Percentiles rank a stretch among this genome's conserved stretches.
These are phyloP conservation scores for Saccharum officinarum DNA, from an alignment of 176 grass and related monocot genomes.

Conservation along the genomic window DNA sequence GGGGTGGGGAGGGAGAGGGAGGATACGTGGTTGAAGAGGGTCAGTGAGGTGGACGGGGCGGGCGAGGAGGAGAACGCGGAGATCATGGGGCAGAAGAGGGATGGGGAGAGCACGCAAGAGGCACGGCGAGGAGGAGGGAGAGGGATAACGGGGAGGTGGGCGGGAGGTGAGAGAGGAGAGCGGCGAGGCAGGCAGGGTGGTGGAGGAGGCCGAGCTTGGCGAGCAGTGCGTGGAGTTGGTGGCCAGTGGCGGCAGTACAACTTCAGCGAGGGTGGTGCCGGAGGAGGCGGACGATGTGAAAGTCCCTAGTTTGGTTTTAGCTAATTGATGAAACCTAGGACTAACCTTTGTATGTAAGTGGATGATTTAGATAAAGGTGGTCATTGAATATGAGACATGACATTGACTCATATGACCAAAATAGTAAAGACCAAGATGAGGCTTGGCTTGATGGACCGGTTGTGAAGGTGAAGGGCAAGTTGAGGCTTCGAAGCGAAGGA, in stretches of 20 bases:
- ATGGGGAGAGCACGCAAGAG: conserved; percentile 23
- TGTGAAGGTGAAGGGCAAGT: too few species aligned
- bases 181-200: conserved; percentile 30
- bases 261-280: conserved; percentile 20
- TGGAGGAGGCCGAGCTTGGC: conserved; percentile 53
- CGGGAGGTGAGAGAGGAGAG: conserved; percentile 52
- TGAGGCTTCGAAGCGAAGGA: too few species aligned
- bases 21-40: conserved; percentile 48
- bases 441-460: too few species aligned
- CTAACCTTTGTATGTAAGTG: too few species aligned
- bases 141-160: conserved; percentile 46
- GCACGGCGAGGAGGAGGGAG: conserved; percentile 43
- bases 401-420: too few species aligned
- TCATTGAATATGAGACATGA: too few species aligned
- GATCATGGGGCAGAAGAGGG: conserved; percentile 56
- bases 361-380: too few species aligned
- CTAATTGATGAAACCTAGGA: too few species aligned
- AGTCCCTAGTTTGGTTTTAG: too few species aligned
- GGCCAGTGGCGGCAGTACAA: neutral
- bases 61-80: conserved; percentile 38
- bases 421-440: too few species aligned
- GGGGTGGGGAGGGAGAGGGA: conserved; percentile 30
- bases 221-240: conserved; percentile 50
- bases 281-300: neutral
- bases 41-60: conserved; percentile 16